Percentiles rank a stretch among this genome's conserved stretches.
Evolutionary conservation across 2,329 filamentous ascomycete species (phyloP).

Genomic region (Pleomassaria siparia): DNA sequence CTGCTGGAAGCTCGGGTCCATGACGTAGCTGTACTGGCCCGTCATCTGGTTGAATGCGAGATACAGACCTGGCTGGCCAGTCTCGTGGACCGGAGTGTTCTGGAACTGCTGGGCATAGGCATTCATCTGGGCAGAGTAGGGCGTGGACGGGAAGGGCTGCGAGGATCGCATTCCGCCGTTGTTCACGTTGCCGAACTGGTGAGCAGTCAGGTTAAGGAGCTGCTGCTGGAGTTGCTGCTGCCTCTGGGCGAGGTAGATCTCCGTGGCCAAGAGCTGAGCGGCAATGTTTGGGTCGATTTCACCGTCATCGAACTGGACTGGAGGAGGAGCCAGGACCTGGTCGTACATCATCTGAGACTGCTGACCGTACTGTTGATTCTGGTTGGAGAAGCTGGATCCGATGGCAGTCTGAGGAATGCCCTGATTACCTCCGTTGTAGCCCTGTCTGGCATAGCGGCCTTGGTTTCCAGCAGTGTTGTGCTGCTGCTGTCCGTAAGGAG

Average conservation of each 20-base stretch:
- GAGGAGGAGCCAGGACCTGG: conserved; percentile 82
- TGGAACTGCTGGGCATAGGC: conserved; percentile 68
- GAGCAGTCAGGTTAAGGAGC: conserved; percentile 74
- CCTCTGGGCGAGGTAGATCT: conserved; percentile 89
- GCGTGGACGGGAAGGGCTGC: conserved; percentile 55
- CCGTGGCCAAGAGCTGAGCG: conserved; percentile 86
- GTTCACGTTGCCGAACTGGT: conserved; percentile 59
- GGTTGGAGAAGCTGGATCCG: conserved; percentile 53
- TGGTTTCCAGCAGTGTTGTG: conserved; percentile 50
- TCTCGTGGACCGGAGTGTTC: conserved; percentile 65
- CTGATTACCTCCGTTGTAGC: conserved; percentile 43
- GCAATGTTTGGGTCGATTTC: conserved; percentile 85
- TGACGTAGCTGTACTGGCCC: conserved; percentile 78
- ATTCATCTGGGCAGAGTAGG: conserved; percentile 57
- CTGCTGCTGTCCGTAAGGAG: conserved; percentile 60
- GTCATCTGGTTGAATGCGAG: conserved; percentile 83
- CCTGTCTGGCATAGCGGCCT: conserved; percentile 50
- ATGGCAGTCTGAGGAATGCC: conserved; percentile 61
- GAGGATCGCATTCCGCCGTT: conserved; percentile 39
- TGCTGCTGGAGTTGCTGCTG: conserved; percentile 95
- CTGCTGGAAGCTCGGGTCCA: conserved; percentile 65
- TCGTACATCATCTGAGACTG: conserved; percentile 65
- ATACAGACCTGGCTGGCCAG: conserved; percentile 75
- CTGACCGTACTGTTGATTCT: conserved; percentile 50
- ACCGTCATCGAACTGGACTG: conserved; percentile 69